Base-by-base conservation (phyloP, 2,329 filamentous ascomycete species). In the Aspergillus glaucus region DNA sequence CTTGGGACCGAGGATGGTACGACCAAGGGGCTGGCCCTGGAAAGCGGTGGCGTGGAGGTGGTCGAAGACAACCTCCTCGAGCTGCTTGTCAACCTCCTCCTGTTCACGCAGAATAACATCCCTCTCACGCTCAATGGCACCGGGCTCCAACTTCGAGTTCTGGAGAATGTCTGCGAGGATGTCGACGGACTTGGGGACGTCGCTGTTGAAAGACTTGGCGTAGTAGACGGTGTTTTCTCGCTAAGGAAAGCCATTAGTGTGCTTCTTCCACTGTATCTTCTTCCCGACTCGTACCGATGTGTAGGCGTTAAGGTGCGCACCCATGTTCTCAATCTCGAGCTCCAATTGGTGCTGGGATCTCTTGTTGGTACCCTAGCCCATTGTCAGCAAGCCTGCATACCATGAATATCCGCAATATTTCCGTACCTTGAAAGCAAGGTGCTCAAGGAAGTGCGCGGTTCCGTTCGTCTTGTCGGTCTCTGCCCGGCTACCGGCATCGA, bases 201-300 rank as follows among this genome's bases (percentile, higher is more conserved):
- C 92, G 75, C 87, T 84, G 80, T 98, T 98, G 81, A 98, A 95
- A 58, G 92, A 86, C 79, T 97, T 96, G 75, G 93, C 93, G 75
- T 97, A 98, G 83, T 98, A 98, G 69, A 98, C 93, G 65, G 93
- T 98, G 82, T 96, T 97, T 76, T 98, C 93, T 74, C 93, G 89
- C 91, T 88, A 65, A 56, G 55, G 54, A 49, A n/a, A 26, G 19
- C 45, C 19, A 53, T 67, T 62, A 69, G 62, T 55, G 49, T 45
- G 12, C 30, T 49, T 43, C 36, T 36, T 45, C 46, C 54, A 56
- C 42, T 50, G 55, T 8, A 41, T 45, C 44, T 6, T 41, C 36
- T 46, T 55, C 56, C 59, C 60, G 56, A 57, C 48, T 62, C 86
- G 67, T 84, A 96, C 91, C 79, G 92, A 97, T 65, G 93, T 98